These are phyloP conservation scores for Inga oerstediana DNA, from an alignment of 306 rosid genomes.

Conservation along the genomic window DNA sequence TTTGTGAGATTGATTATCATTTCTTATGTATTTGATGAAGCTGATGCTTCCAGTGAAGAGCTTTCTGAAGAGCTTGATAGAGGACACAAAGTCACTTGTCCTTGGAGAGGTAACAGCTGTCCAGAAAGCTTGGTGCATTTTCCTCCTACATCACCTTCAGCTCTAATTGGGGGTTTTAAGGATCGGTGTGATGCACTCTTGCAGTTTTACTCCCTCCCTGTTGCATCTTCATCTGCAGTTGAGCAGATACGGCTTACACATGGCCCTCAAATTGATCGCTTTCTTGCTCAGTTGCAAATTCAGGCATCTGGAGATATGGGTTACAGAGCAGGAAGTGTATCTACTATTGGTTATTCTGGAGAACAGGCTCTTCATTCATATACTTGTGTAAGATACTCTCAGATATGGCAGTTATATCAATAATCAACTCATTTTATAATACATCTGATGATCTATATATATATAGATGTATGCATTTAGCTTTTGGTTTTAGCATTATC, in stretches of 20 bases:
- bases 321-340: constrained; percentile 60
- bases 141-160: constrained; percentile 92
- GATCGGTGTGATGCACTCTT: constrained; percentile 96
- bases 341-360: constrained; percentile 61
- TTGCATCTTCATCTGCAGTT: constrained; percentile 66
- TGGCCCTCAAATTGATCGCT: constrained; percentile 68
- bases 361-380: constrained; percentile 70
- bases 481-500: constrained; percentile 23
- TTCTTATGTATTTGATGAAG: constrained; percentile 44
- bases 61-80: constrained; percentile 81
- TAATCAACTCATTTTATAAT: constrained; percentile 24
- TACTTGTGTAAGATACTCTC: constrained; percentile 59
- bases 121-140: constrained; percentile 98
- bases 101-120: constrained; percentile 98
- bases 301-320: constrained; percentile 67
- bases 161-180: constrained; percentile 92
- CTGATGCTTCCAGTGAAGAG: constrained; percentile 72
- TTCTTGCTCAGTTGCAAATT: constrained; percentile 60
- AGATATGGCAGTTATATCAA: background rate
- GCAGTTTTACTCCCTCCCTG: constrained; percentile 84
- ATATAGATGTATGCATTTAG: background rate
- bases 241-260: constrained; percentile 78
- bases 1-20: constrained; percentile 33
- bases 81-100: constrained; percentile 77
- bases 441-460: background rate